phyloP scores from a whole-genome alignment of 164 flowering plant species.

The Annona cherimola region DNA sequence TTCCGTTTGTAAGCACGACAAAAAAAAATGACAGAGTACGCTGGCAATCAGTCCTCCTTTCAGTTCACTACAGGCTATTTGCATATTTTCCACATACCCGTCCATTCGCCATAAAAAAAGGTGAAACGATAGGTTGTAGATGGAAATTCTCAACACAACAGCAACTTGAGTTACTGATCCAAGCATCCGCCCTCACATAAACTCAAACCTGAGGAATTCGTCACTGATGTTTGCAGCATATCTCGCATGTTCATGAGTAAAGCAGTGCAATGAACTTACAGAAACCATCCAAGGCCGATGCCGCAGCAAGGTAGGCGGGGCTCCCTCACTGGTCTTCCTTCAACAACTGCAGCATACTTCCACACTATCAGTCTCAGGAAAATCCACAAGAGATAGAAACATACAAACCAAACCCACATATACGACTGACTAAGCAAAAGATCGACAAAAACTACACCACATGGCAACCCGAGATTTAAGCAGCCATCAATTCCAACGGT shows the following conservation, averaged over 20 bases:
- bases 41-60: no score
- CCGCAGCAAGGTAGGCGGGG: constrained; percentile 86
- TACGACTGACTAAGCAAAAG: no score
- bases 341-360: constrained; percentile 48
- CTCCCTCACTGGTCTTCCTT: constrained; percentile 56
- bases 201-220: not conserved
- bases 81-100: no score
- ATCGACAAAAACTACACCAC: not conserved
- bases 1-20: no score
- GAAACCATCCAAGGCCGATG: constrained; percentile 80
- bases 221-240: not conserved
- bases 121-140: no score
- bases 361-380: constrained; percentile 5
- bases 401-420: no score
- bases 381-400: constrained; percentile 16
- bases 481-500: not conserved
- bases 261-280: constrained; percentile 44
- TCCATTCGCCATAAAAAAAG: no score
- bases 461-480: not conserved
- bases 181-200: not conserved
- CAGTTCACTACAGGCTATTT: no score
- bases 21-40: no score
- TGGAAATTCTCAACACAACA: not conserved
- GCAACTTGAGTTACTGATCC: not conserved
- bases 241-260: not conserved